Evolutionary conservation across 1,284 basidiomycete species (phyloP).

Genomic region (Puccinia novopanici): DNA sequence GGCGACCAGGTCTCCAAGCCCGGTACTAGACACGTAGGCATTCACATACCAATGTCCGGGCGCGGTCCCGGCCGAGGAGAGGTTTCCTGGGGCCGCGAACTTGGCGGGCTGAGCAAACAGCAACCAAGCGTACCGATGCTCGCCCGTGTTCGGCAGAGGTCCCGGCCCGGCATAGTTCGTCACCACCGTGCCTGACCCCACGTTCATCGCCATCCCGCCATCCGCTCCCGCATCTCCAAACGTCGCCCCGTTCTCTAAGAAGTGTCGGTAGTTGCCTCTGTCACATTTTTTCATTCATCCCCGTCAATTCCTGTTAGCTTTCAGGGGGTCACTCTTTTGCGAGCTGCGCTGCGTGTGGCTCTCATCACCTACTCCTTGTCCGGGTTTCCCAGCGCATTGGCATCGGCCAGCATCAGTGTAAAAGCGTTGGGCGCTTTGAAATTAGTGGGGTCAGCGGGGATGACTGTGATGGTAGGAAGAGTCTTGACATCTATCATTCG

Average conservation of each 20-base stretch:
- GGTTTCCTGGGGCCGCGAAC: slow-evolving; percentile 25
- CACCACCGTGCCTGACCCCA: slow-evolving; percentile 22
- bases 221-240: slow-evolving; percentile 19
- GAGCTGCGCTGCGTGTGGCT: too few species aligned
- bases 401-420: slow-evolving; percentile 36
- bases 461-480: slow-evolving; percentile 24
- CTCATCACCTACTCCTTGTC: slow-evolving; percentile 20
- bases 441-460: not conserved
- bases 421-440: slow-evolving; percentile 39
- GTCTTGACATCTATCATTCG: slow-evolving; percentile 21
- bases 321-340: not conserved
- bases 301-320: not conserved
- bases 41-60: slow-evolving; percentile 44
- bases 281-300: not conserved
- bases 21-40: slow-evolving; percentile 11
- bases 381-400: slow-evolving; percentile 37
- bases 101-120: slow-evolving; percentile 12
- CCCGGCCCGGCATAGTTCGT: slow-evolving; percentile 35
- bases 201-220: slow-evolving; percentile 13
- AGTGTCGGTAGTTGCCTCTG: slow-evolving; percentile 39
- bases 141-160: slow-evolving; percentile 25
- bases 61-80: not conserved
- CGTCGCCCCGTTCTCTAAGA: slow-evolving; percentile 28
- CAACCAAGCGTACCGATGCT: slow-evolving; percentile 41
- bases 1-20: slow-evolving; percentile 33